phyloP scores from a whole-genome alignment of 305 asterid genomes.

The Nicotiana rustica region DNA sequence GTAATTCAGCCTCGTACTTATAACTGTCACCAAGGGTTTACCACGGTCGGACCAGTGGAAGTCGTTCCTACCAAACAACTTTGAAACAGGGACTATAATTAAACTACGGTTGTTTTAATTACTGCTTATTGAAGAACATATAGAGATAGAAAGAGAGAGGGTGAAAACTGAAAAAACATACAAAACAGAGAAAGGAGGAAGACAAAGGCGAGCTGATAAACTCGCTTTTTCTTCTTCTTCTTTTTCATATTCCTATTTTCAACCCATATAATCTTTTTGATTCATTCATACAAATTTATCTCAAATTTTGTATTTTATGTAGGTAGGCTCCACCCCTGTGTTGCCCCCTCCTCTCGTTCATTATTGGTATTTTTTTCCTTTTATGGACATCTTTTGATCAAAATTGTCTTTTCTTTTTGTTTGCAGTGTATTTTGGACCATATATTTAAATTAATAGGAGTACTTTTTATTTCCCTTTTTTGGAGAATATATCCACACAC shows the following conservation, averaged over 20 bases:
- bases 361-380: neutral
- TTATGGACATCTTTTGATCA: neutral
- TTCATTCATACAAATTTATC: neutral
- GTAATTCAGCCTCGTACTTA: neutral
- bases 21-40: neutral
- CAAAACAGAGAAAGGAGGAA: neutral
- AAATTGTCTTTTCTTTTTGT: neutral
- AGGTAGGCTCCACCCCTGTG: neutral
- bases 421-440: slow-evolving; percentile 12
- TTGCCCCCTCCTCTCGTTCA: neutral
- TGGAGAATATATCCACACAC: neutral
- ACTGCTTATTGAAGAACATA: neutral
- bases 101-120: neutral
- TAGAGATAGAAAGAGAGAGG: neutral
- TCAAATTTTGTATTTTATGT: neutral
- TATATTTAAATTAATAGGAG: neutral
- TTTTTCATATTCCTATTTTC: neutral
- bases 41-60: neutral
- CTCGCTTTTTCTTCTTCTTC: slow-evolving; percentile 29
- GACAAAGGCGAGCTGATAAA: slow-evolving; percentile 1
- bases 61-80: neutral
- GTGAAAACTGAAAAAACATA: neutral
- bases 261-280: neutral
- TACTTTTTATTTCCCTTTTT: neutral
- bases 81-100: neutral